Evolutionary conservation across 2,329 filamentous ascomycete genomes (phyloP).

Genomic region (Nemania bipapillata): DNA sequence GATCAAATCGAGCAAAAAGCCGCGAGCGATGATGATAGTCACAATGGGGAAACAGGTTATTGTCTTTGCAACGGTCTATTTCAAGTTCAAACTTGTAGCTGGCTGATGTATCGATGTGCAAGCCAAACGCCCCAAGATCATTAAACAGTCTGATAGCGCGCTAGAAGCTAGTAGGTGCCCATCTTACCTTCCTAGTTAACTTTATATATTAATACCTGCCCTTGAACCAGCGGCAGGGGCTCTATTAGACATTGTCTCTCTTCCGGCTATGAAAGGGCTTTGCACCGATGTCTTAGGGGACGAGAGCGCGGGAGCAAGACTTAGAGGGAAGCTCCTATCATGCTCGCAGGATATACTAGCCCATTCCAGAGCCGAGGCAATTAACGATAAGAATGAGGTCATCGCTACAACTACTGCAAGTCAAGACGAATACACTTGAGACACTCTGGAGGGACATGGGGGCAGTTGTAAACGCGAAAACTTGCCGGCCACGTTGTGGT

Average conservation of each 20-base stretch:
- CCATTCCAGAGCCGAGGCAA: neutral
- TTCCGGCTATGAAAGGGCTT: neutral
- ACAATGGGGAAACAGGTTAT: neutral
- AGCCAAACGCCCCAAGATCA: neutral
- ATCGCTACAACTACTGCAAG: neutral
- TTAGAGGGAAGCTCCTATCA: neutral
- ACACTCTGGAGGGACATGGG: neutral
- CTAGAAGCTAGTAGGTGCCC: neutral
- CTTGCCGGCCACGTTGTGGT: neutral
- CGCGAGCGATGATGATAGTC: neutral
- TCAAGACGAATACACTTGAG: neutral
- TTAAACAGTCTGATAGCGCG: neutral
- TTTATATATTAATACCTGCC: neutral
- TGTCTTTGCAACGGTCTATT: neutral
- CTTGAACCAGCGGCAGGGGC: neutral
- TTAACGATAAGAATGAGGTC: neutral
- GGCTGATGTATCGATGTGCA: neutral
- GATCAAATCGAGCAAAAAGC: neutral
- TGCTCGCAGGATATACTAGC: neutral
- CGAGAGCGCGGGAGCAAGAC: neutral
- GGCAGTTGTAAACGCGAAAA: neutral
- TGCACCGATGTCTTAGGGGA: neutral
- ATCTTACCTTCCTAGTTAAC: neutral
- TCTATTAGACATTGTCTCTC: neutral
- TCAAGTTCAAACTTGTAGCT: neutral